phyloP scores from a whole-genome alignment of 768 basidiomycete species.

The Pleurotus ostreatus region DNA sequence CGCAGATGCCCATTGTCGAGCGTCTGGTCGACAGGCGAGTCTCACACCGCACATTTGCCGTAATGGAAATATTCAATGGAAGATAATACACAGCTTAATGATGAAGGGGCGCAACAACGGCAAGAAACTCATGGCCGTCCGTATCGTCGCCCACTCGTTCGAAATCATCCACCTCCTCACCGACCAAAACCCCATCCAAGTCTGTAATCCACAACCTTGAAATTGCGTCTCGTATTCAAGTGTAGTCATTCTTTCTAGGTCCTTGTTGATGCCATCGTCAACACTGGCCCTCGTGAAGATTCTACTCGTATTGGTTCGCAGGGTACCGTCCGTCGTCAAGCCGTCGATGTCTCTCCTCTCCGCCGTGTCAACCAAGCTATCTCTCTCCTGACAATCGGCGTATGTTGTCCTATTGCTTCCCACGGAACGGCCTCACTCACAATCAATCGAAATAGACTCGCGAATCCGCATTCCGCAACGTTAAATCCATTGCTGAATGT shows the following conservation, averaged over 20 bases:
- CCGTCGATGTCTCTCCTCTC: conserved; percentile 98
- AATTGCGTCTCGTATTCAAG: neutral
- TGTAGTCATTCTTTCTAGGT: conserved; percentile 43
- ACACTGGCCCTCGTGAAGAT: conserved; percentile 99
- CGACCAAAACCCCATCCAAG: conserved; percentile 99
- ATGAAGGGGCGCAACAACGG: conserved; percentile 99
- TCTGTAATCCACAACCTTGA: conserved; percentile 28
- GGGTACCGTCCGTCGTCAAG: conserved; percentile 99
- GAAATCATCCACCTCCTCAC: conserved; percentile 99
- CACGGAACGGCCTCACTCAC: neutral
- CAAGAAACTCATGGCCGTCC: conserved; percentile 97
- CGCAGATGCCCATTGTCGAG: conserved; percentile 99
- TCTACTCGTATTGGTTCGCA: conserved; percentile 99
- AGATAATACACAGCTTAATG: conserved; percentile 68
- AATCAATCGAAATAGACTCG: conserved; percentile 63
- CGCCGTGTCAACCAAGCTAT: conserved; percentile 98
- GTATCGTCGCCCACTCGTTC: conserved; percentile 98
- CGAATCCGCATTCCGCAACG: conserved; percentile 99
- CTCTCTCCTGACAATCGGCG: conserved; percentile 91
- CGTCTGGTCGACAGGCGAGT: conserved; percentile 93
- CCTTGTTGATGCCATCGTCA: conserved; percentile 97
- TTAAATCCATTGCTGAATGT: conserved; percentile 98
- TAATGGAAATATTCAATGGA: neutral
- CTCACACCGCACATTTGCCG: neutral
- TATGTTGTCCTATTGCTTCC: conserved; percentile 37